Evolutionary conservation across 257 asterid genomes (phyloP).

Genomic region (Solanum microdontum): DNA sequence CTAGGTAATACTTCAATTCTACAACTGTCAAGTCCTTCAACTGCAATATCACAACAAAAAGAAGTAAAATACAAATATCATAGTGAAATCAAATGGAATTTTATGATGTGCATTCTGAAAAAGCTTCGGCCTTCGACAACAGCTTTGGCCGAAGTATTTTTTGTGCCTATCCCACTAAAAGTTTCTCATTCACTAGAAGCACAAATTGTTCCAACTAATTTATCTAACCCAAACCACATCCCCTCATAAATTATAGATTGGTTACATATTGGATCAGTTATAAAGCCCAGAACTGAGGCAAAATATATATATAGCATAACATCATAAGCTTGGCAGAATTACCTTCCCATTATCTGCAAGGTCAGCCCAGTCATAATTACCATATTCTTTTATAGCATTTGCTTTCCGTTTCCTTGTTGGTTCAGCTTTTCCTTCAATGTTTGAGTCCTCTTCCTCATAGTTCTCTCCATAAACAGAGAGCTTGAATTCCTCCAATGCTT

Average conservation of each 20-base stretch:
- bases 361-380: slow-evolving; percentile 59
- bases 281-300: background rate
- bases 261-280: background rate
- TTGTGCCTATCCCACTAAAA: background rate
- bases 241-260: background rate
- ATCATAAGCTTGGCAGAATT: background rate
- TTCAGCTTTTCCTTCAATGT: slow-evolving; percentile 34
- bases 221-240: background rate
- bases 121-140: background rate
- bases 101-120: background rate
- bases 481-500: slow-evolving; percentile 82
- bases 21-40: slow-evolving; percentile 72
- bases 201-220: background rate
- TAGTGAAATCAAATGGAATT: background rate
- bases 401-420: slow-evolving; percentile 72
- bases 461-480: slow-evolving; percentile 71
- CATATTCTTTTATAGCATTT: slow-evolving; percentile 46
- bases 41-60: slow-evolving; percentile 27
- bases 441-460: slow-evolving; percentile 34
- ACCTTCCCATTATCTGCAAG: slow-evolving; percentile 96
- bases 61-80: background rate
- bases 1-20: slow-evolving; percentile 65
- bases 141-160: background rate
- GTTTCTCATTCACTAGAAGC: background rate
- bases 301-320: background rate